Conservation (phyloP, 352 stramenopile genomes). For the Globisporangium heterothallicum region DNA sequence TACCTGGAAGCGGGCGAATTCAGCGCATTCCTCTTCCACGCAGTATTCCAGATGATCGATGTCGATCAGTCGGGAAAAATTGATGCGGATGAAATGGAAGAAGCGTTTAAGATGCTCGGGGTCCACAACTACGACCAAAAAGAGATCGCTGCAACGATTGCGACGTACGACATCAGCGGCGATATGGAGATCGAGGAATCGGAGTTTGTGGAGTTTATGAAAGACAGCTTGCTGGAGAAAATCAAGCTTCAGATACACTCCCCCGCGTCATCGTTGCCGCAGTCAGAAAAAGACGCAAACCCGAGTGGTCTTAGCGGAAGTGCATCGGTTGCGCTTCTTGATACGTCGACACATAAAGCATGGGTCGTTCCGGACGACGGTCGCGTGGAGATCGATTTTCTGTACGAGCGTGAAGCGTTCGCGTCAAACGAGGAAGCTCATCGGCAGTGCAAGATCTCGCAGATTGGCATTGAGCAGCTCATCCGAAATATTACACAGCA, state of each 20-base stretch:
- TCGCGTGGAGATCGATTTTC: conserved; percentile 65
- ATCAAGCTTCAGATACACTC: conserved; percentile 48
- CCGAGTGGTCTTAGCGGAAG: background rate
- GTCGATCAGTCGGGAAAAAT: conserved; percentile 68
- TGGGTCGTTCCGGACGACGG: conserved; percentile 66
- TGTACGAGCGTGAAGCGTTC: conserved; percentile 74
- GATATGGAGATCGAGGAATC: conserved; percentile 75
- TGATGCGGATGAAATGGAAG: conserved; percentile 63
- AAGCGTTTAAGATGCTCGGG: conserved; percentile 68
- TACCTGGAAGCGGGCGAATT: conserved; percentile 57
- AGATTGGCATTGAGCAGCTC: conserved; percentile 59
- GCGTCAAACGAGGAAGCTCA: conserved; percentile 46
- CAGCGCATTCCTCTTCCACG: conserved; percentile 63
- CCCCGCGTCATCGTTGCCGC: background rate
- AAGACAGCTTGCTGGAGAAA: conserved; percentile 46
- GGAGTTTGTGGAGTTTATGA: conserved; percentile 85
- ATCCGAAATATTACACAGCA: conserved; percentile 63
- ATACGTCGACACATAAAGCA: conserved; percentile 46
- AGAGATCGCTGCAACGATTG: conserved; percentile 58
- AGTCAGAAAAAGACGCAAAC: background rate
- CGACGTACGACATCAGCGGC: conserved; percentile 65
- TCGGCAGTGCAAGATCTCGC: conserved; percentile 54
- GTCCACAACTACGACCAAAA: conserved; percentile 54
- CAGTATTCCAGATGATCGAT: conserved; percentile 75
- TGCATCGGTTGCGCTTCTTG: conserved; percentile 31